phyloP scores from a whole-genome alignment of 148 eudicot species.

The Tetragonia tetragonoides region DNA sequence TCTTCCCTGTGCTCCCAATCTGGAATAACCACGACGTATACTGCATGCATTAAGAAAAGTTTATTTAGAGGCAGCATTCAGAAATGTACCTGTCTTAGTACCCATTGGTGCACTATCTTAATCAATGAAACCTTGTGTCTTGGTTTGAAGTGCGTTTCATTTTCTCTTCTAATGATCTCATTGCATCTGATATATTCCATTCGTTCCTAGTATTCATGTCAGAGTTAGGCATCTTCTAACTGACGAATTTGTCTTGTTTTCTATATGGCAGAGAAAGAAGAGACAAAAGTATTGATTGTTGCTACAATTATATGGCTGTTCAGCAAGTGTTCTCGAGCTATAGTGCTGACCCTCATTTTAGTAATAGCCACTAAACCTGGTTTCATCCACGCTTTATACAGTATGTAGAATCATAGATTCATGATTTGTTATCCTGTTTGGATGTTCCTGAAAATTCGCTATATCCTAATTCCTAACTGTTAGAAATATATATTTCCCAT shows the following conservation, averaged over 20 bases:
- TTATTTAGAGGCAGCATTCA: background rate
- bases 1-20: background rate
- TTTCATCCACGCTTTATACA: constrained; percentile 69
- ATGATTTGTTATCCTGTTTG: constrained; percentile 3
- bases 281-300: constrained; percentile 73
- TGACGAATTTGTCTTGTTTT: constrained; percentile 11
- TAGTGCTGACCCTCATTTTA: constrained; percentile 66
- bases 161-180: too few relatives aligned
- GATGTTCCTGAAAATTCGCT: background rate
- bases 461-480: background rate
- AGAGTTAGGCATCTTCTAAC: background rate
- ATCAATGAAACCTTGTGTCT: background rate
- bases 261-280: constrained; percentile 61
- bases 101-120: background rate
- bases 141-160: background rate
- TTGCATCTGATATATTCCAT: background rate
- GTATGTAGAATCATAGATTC: constrained; percentile 37
- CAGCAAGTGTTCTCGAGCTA: constrained; percentile 78
- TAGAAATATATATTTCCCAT: constrained; percentile 2
- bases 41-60: background rate
- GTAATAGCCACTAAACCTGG: constrained; percentile 87
- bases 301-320: constrained; percentile 87
- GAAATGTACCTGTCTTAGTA: background rate
- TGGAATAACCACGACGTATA: background rate
- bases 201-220: background rate